Base-by-base conservation (phyloP, 164 flowering plant species). In the Sedum album region DNA sequence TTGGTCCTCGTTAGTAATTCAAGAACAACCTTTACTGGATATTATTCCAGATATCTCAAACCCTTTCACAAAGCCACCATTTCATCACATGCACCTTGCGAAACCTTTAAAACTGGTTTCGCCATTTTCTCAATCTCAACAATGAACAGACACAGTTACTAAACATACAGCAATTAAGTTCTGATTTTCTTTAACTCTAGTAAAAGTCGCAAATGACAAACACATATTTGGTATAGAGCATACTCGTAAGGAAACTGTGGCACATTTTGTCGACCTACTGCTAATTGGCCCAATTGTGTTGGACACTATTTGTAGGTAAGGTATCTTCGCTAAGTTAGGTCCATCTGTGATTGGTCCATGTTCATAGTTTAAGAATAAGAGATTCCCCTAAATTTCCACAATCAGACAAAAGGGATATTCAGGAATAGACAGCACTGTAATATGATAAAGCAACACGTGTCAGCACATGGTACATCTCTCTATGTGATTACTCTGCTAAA, bases 361-460 rank as follows among this genome's bases (percentile, higher is more conserved):
- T 28, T 57, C 31, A 57, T 57, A 35, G 57, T 51, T 42, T 23
- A 9, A 51, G n/a, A 51, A 5, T 21, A 7, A 51, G 62, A 57
- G 62, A 57, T 79, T 79, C 77, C 42, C 66, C 11, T 3, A 36
- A 2, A 28, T 66, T 57, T 57, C 31, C 28, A 65, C 67, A 18
- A 64, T 73, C 77, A 80, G 88, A 87, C 89, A 85, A 78, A 84
- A 79, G 83, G 92, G 84, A 87, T 85, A 87, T 87, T 87, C 92
- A 84, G 49, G 70, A 68, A 83, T 75, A 70, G 75, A 75, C 49
- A 66, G 10, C n/a, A n/a, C n/a, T n/a, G n/a, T 38, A 66, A 79
- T 71, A 74, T 77, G 75, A 77, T 76, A 80, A 77, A 48, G 60
- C 13, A 78, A 79, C 81, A 75, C 87, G 84, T 82, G 87, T 77